A percentile compares a stretch with the other conserved stretches of the same genome.
phyloP scores from a whole-genome alignment of 768 basidiomycete genomes.

The Pleurotus platypus region DNA sequence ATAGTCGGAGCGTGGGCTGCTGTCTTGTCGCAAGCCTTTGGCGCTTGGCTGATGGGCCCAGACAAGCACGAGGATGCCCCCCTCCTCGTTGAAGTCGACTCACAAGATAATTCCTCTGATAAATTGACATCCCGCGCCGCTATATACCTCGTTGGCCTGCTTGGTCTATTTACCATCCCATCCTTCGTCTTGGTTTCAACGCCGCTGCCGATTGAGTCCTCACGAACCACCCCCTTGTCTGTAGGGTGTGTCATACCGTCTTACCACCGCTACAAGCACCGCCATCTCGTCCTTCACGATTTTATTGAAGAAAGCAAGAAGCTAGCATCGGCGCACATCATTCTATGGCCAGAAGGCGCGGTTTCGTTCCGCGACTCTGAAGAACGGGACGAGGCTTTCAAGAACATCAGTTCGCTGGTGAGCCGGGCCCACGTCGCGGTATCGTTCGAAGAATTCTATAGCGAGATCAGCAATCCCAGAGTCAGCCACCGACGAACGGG shows the following conservation, averaged over 20 bases:
- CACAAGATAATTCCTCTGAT: not conserved
- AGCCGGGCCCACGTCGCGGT: conserved; percentile 57
- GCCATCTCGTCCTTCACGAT: conserved; percentile 44
- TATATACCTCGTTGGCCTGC: conserved; percentile 32
- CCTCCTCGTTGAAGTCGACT: conserved; percentile 6
- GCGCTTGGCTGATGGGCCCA: conserved; percentile 54
- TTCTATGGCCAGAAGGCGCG: conserved; percentile 83
- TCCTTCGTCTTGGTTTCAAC: conserved; percentile 42
- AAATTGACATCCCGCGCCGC: conserved; percentile 18
- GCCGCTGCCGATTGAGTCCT: conserved; percentile 34
- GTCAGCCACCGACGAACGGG: conserved; percentile 54
- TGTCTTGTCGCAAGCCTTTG: conserved; percentile 50
- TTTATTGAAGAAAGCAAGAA: conserved; percentile 56
- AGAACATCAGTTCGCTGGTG: conserved; percentile 30
- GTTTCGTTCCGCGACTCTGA: conserved; percentile 52
- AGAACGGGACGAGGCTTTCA: conserved; percentile 50
- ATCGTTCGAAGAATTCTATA: conserved; percentile 63
- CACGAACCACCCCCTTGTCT: conserved; percentile 49
- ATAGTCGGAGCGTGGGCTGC: conserved; percentile 73
- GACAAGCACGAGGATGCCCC: conserved; percentile 17
- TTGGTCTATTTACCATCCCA: conserved; percentile 50
- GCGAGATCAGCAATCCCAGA: conserved; percentile 29
- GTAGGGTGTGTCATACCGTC: conserved; percentile 70
- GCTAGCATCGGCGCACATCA: conserved; percentile 48
- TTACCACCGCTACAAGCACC: conserved; percentile 34